A percentile compares a stretch with the other conserved stretches of the same genome.
These are phyloP conservation scores for Tympanopsis confertula DNA, from an alignment of 2,329 filamentous ascomycete species.

Conservation along the genomic window DNA sequence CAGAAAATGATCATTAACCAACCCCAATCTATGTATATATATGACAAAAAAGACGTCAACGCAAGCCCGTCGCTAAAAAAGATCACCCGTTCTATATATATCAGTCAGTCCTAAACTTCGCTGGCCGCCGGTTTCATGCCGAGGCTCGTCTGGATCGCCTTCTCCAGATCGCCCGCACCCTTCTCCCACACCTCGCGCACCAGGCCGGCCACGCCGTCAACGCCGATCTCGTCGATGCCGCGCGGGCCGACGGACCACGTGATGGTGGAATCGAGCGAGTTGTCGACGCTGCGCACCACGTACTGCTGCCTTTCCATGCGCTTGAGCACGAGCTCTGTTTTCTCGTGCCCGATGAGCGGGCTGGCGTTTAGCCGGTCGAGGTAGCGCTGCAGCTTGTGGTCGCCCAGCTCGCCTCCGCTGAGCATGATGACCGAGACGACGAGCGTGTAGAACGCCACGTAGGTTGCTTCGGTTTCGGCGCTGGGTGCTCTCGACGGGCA, in stretches of 20 bases:
- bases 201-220: conserved; percentile 63
- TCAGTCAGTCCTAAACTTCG: conserved; percentile 3
- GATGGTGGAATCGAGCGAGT: conserved; percentile 35
- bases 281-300: conserved; percentile 63
- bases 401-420: conserved; percentile 60
- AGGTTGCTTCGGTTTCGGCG: conserved; percentile 60
- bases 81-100: too few relatives aligned
- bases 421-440: conserved; percentile 69
- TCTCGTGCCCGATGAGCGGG: conserved; percentile 59
- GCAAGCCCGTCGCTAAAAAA: too few relatives aligned
- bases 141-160: conserved; percentile 48
- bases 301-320: conserved; percentile 76
- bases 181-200: conserved; percentile 49
- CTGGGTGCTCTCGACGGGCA: conserved; percentile 56
- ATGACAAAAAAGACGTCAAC: too few relatives aligned
- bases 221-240: conserved; percentile 73
- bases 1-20: too few relatives aligned
- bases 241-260: conserved; percentile 79
- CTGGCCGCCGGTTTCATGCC: conserved; percentile 27
- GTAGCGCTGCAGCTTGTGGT: conserved; percentile 68
- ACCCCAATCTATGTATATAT: too few relatives aligned
- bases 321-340: conserved; percentile 64
- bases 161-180: conserved; percentile 40
- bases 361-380: conserved; percentile 66
- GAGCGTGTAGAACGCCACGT: conserved; percentile 70